These are phyloP conservation scores for Apiospora koreana DNA, from an alignment of 2,329 filamentous ascomycete species.

Conservation along the genomic window DNA sequence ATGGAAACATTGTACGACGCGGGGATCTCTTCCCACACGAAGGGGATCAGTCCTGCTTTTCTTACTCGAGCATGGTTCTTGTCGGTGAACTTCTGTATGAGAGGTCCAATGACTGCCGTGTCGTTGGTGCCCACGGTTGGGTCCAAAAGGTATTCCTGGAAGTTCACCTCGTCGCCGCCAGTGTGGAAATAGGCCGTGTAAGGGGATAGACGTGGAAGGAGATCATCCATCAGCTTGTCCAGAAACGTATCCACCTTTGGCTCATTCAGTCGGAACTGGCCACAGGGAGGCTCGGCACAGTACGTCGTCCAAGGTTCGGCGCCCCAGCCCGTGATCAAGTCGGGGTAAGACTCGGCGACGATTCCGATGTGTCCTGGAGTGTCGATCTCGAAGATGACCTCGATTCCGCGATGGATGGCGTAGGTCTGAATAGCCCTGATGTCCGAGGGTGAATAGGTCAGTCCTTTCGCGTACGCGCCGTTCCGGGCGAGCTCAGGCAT, in stretches of 20 bases:
- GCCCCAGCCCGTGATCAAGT: conserved; percentile 68
- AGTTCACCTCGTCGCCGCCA: conserved; percentile 85
- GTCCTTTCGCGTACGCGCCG: conserved; percentile 69
- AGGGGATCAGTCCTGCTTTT: conserved; percentile 64
- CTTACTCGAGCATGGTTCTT: conserved; percentile 67
- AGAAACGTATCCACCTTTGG: conserved; percentile 70
- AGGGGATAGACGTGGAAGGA: conserved; percentile 70
- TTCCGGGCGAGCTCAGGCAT: conserved; percentile 71
- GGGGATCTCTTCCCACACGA: conserved; percentile 90
- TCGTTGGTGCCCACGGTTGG: conserved; percentile 70
- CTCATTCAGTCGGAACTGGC: conserved; percentile 76
- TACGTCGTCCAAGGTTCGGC: conserved; percentile 58
- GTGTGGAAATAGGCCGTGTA: conserved; percentile 81
- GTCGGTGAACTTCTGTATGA: conserved; percentile 78
- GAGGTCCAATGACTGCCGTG: conserved; percentile 64
- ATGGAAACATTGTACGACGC: conserved; percentile 76
- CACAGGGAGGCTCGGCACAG: conserved; percentile 65
- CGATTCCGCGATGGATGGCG: conserved; percentile 66
- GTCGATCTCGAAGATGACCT: conserved; percentile 76
- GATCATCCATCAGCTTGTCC: conserved; percentile 70
- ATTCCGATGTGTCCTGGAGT: conserved; percentile 78
- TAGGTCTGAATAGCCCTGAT: conserved; percentile 70
- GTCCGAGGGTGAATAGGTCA: conserved; percentile 68
- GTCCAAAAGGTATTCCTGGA: conserved; percentile 73
- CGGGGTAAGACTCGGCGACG: conserved; percentile 66